phyloP scores from a whole-genome alignment of 257 asterid genomes.

The Mitragyna speciosa region DNA sequence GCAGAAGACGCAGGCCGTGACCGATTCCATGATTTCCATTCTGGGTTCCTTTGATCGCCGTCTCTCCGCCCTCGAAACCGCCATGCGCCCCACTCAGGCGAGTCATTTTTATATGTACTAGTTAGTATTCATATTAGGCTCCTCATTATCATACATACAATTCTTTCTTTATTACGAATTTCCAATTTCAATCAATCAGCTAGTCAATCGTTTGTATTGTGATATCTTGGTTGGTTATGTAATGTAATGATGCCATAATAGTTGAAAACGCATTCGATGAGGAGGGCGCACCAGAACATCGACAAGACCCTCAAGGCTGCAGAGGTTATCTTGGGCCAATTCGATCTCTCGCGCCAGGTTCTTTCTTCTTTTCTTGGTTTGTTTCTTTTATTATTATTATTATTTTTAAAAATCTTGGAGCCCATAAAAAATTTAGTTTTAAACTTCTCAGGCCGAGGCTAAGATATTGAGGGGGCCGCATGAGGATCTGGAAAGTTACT shows the following conservation, averaged over 20 bases:
- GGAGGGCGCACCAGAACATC: constrained; percentile 91
- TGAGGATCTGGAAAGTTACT: constrained; percentile 87
- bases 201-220: neutral
- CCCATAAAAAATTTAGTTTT: neutral
- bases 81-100: constrained; percentile 99
- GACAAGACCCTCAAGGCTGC: constrained; percentile 80
- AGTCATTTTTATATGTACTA: neutral
- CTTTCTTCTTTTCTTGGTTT: neutral
- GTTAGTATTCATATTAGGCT: too few relatives aligned
- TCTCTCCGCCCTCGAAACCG: constrained; percentile 97
- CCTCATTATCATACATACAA: too few relatives aligned
- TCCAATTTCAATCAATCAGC: neutral
- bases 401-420: neutral
- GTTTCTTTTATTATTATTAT: neutral
- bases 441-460: constrained; percentile 81
- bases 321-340: constrained; percentile 65
- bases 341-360: constrained; percentile 84
- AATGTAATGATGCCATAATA: constrained; percentile 22
- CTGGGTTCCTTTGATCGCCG: constrained; percentile 97
- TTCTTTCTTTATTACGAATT: too few relatives aligned
- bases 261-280: constrained; percentile 85
- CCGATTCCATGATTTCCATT: constrained; percentile 78
- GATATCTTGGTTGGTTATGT: too few relatives aligned
- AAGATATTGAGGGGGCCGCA: constrained; percentile 92
- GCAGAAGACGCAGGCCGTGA: constrained; percentile 75